Evolutionary conservation across 139 green algal genomes (phyloP), one percentile per base, ranked within the genome.

Genomic region (Edaphochlamys debaryana): DNA sequence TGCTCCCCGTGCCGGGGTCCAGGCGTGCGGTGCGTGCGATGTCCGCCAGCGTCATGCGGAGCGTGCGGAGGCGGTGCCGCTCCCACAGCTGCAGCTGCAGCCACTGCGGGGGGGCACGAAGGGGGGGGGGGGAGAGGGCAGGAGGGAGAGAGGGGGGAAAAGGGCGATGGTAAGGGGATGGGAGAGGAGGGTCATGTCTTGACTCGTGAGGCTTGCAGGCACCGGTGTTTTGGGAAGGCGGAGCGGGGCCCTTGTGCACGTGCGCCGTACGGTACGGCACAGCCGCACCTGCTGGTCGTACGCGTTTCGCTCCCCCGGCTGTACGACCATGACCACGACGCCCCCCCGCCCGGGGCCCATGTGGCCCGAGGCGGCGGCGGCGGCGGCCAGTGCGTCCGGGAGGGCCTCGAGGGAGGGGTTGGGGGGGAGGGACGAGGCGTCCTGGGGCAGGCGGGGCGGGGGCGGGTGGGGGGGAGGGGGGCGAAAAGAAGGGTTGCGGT

Each of bases 271-370:
- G 8, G 11, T 20, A 3, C 41, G 19, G 45, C 45, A 54, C 66
- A 38, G 41, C 5, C 79, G 13, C 36, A 93, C 88, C 88, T 94
- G 93, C 90, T 99, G 97, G 85, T 99, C 96, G 70, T 96, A 98
- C 50, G 93, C 89, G 84, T 99, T 99, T 3, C 90, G 79, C 89
- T 99, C 97, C 17, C 90, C 91, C 0, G 95, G 94, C 79, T 99
- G 95, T 64, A 99, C 97, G 37, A 99, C 91, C 87, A 99, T 95
- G 36, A 99, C 77, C 68, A 98, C 90, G 17, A 94, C 91, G 4
- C 83, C 87, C 0, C 84, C 84, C 41, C 67, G 67, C 32, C 38
- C 45, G 45, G 45, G 45, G 25, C 25, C 58, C 0, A 74, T 71
- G 36, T 71, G 66, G 4, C 82, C 87, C 22, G 34, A 64, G 17